phyloP scores from a whole-genome alignment of 2,329 filamentous ascomycete genomes.

The Seiridium unicorne region DNA sequence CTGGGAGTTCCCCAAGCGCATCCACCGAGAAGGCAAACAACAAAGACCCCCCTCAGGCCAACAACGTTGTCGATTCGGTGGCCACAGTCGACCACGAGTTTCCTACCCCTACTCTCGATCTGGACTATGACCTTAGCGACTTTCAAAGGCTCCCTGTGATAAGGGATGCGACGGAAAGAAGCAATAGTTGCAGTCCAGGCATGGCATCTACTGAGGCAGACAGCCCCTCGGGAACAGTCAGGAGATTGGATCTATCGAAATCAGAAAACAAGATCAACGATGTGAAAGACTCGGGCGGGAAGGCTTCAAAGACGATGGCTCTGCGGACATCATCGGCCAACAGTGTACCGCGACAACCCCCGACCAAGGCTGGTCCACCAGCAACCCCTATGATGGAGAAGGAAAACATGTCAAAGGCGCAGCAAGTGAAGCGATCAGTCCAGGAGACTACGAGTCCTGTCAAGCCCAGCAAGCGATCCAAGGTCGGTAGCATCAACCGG shows the following conservation, averaged over 20 bases:
- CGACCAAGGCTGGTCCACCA: slow-evolving; percentile 4
- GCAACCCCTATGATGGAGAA: slow-evolving; percentile 22
- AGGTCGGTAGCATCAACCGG: slow-evolving; percentile 33
- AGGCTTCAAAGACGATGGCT: slow-evolving; percentile 10
- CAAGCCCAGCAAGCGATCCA: slow-evolving; percentile 35
- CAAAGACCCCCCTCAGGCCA: slow-evolving; percentile 19
- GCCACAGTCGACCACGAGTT: slow-evolving; percentile 19
- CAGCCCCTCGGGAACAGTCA: slow-evolving; percentile 19
- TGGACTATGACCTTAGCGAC: slow-evolving; percentile 15
- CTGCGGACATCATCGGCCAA: slow-evolving; percentile 16
- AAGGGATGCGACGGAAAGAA: slow-evolving; percentile 25
- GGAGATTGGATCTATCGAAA: slow-evolving; percentile 20
- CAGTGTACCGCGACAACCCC: neutral
- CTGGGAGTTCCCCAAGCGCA: slow-evolving; percentile 51
- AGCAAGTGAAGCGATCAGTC: slow-evolving; percentile 12
- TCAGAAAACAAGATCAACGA: slow-evolving; percentile 11
- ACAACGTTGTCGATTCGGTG: slow-evolving; percentile 19
- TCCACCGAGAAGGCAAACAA: slow-evolving; percentile 27
- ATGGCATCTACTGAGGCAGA: slow-evolving; percentile 10
- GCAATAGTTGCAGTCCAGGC: slow-evolving; percentile 17
- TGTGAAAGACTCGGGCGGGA: slow-evolving; percentile 16
- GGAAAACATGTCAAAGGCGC: slow-evolving; percentile 20
- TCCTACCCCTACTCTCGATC: slow-evolving; percentile 9
- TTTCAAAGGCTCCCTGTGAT: slow-evolving; percentile 27
- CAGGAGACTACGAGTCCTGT: slow-evolving; percentile 19